Percentiles rank a stretch among this genome's conserved stretches.
Conservation (phyloP, 352 stramenopile genomes). For the Phytophthora uliginosa region DNA sequence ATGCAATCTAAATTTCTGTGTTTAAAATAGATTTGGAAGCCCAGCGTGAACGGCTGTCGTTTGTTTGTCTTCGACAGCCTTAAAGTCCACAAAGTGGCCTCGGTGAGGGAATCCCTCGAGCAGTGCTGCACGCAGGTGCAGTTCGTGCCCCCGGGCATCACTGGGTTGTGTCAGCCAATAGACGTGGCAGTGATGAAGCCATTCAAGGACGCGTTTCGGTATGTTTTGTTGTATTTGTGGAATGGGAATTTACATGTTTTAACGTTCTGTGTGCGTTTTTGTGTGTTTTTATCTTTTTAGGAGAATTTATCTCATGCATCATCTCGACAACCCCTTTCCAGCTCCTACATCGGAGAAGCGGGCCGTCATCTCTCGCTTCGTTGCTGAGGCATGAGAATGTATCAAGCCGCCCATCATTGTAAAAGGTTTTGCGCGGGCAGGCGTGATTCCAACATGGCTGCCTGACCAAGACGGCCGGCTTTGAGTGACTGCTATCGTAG, state of each 20-base stretch:
- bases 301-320: background rate
- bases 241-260: no score
- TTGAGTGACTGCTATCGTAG: background rate
- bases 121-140: background rate
- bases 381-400: background rate
- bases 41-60: background rate
- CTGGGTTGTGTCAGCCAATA: no score
- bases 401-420: background rate
- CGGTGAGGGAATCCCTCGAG: background rate
- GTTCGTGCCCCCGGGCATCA: background rate
- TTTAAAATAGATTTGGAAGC: conserved; percentile 17
- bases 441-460: background rate
- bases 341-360: background rate
- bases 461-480: background rate
- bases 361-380: background rate
- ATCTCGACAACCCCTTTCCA: background rate
- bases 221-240: no score
- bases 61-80: background rate
- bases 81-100: background rate
- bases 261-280: no score
- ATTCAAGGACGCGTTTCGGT: no score
- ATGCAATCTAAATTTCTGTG: conserved; percentile 2
- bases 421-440: background rate
- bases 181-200: no score
- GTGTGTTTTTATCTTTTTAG: background rate